Conservation (phyloP, 768 basidiomycete genomes). For the Xerocomellus chrysenteron region DNA sequence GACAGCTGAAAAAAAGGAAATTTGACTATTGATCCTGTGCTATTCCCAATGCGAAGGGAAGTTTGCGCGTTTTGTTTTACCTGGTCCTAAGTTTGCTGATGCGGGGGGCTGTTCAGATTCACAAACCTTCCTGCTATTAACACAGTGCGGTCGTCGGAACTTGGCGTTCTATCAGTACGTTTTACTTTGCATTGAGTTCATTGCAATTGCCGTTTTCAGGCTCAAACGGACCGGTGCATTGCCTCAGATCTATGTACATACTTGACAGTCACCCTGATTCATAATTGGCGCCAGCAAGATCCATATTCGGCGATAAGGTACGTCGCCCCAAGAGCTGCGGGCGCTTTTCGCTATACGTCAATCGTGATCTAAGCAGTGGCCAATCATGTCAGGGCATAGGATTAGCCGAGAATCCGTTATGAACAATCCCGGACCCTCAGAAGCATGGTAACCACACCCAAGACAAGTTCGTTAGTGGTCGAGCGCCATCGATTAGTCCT, state of each 20-base stretch:
- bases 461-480: background rate
- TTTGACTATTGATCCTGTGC: background rate
- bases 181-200: constrained; percentile 3
- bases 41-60: background rate
- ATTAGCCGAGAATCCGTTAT: background rate
- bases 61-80: background rate
- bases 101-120: background rate
- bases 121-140: background rate
- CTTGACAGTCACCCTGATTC: background rate
- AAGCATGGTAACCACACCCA: background rate
- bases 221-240: background rate
- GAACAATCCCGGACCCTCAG: background rate
- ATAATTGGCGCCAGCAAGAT: background rate
- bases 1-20: background rate
- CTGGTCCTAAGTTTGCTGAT: background rate
- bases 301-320: constrained; percentile 2
- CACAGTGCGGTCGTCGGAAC: background rate
- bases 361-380: background rate
- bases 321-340: background rate
- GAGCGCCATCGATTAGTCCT: background rate
- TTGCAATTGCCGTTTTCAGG: background rate
- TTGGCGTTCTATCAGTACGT: background rate
- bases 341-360: constrained; percentile 1
- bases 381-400: background rate
- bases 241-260: background rate